Evolutionary conservation across 192 early-diverging fungal genomes (phyloP).

Genomic region (Podila epicladia): DNA sequence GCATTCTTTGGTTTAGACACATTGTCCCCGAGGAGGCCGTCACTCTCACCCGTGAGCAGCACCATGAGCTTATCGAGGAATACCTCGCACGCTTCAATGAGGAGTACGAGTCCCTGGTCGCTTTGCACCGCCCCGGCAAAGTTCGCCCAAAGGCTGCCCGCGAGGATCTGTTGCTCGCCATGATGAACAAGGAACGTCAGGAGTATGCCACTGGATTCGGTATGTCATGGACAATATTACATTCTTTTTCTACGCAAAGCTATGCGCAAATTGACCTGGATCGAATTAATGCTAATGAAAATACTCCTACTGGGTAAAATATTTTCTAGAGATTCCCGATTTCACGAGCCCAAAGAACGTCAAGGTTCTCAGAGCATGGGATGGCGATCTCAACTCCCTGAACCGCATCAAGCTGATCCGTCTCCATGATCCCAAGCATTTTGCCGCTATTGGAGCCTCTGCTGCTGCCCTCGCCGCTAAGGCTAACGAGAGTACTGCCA

Average conservation of each 20-base stretch:
- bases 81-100: constrained; percentile 60
- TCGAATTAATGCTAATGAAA: constrained; percentile 26
- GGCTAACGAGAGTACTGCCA: constrained; percentile 15
- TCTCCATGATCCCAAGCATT: constrained; percentile 47
- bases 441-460: constrained; percentile 21
- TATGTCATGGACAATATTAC: constrained; percentile 17
- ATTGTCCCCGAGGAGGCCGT: constrained; percentile 55
- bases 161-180: constrained; percentile 52
- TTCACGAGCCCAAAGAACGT: constrained; percentile 63
- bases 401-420: constrained; percentile 55
- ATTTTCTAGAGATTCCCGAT: constrained; percentile 60
- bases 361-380: constrained; percentile 57
- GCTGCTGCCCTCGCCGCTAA: constrained; percentile 23
- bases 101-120: constrained; percentile 55
- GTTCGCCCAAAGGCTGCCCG: constrained; percentile 58
- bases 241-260: not conserved
- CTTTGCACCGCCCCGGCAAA: constrained; percentile 48
- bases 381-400: constrained; percentile 64
- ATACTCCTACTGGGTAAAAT: not conserved
- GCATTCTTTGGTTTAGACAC: constrained; percentile 65
- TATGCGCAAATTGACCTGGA: constrained; percentile 48
- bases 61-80: constrained; percentile 38
- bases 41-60: constrained; percentile 21
- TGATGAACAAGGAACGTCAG: constrained; percentile 55
- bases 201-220: constrained; percentile 66